phyloP scores from a whole-genome alignment of 768 basidiomycete genomes.

The Pisolithus tinctorius region DNA sequence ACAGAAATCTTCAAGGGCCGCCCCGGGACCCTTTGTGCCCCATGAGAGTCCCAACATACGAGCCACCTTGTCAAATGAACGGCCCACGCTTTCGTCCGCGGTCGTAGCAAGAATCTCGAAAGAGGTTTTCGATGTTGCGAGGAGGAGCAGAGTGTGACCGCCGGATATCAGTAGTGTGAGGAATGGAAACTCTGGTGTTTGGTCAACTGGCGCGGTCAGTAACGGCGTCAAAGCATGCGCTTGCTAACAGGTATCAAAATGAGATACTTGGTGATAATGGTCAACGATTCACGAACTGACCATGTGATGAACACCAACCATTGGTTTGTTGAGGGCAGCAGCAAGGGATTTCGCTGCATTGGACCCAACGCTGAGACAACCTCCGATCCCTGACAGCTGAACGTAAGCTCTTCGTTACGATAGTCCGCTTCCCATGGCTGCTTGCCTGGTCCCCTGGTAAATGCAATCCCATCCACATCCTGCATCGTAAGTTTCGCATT shows the following conservation, averaged over 20 bases:
- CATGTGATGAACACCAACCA: slow-evolving; percentile 96
- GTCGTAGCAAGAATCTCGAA: slow-evolving; percentile 74
- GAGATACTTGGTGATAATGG: not conserved
- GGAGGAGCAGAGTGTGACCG: slow-evolving; percentile 87
- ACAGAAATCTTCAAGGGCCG: slow-evolving; percentile 74
- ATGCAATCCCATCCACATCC: slow-evolving; percentile 83
- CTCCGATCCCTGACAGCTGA: slow-evolving; percentile 54
- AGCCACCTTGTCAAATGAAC: slow-evolving; percentile 79
- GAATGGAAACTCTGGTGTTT: slow-evolving; percentile 70
- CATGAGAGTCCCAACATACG: slow-evolving; percentile 62
- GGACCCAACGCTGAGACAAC: slow-evolving; percentile 72
- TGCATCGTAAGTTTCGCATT: slow-evolving; percentile 53
- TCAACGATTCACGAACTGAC: slow-evolving; percentile 32
- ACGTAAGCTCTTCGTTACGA: not conserved
- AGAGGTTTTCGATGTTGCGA: slow-evolving; percentile 49
- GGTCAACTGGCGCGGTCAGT: slow-evolving; percentile 45
- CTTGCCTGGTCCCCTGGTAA: slow-evolving; percentile 80
- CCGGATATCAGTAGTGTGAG: slow-evolving; percentile 85
- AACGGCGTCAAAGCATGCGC: slow-evolving; percentile 83
- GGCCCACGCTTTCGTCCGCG: slow-evolving; percentile 68
- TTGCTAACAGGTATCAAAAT: slow-evolving; percentile 49
- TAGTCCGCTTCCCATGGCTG: slow-evolving; percentile 1
- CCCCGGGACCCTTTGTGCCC: slow-evolving; percentile 61
- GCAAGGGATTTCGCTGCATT: slow-evolving; percentile 86
- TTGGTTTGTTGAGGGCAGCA: slow-evolving; percentile 65